Conservation (phyloP, 192 early-diverging fungal genomes). For the Gryganskiella cystojenkinii region DNA sequence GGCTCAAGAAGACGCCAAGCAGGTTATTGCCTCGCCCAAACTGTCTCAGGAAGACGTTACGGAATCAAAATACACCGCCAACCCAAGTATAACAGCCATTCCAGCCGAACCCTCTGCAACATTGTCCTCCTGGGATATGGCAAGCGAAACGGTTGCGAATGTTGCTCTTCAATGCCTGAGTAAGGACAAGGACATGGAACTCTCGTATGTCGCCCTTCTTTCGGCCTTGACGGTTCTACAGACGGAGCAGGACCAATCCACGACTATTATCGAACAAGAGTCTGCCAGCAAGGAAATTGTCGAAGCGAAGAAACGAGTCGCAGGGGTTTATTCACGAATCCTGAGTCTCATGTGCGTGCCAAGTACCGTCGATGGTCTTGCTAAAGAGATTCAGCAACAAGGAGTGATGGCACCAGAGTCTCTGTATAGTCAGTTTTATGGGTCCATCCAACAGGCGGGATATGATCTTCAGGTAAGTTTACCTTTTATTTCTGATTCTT, state of each 20-base stretch:
- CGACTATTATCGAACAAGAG: slow-evolving; percentile 4
- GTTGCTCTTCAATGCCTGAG: slow-evolving; percentile 29
- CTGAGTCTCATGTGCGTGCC: slow-evolving; percentile 31
- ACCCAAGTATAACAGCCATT: neutral
- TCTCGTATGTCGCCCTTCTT: slow-evolving; percentile 43
- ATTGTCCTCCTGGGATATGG: slow-evolving; percentile 37
- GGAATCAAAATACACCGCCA: neutral
- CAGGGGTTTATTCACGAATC: slow-evolving; percentile 22
- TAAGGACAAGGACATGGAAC: slow-evolving; percentile 39
- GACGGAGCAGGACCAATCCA: slow-evolving; percentile 15
- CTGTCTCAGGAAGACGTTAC: neutral
- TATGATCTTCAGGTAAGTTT: slow-evolving; percentile 26
- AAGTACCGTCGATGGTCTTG: slow-evolving; percentile 10
- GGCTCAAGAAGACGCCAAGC: too few relatives aligned
- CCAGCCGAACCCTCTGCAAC: neutral
- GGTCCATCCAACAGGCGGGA: slow-evolving; percentile 34
- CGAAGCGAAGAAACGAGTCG: slow-evolving; percentile 1
- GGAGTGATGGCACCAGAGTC: slow-evolving; percentile 37
- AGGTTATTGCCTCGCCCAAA: too few relatives aligned
- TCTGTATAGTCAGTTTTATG: slow-evolving; percentile 41
- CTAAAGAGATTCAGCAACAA: slow-evolving; percentile 29
- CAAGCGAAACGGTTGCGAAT: slow-evolving; percentile 32
- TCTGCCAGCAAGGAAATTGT: neutral
- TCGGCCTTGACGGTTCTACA: slow-evolving; percentile 43
- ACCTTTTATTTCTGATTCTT: too few relatives aligned